Evolutionary conservation across 2,329 filamentous ascomycete species (phyloP), one percentile per base, ranked within the genome.

Genomic region (Phaeoacremonium minimum): DNA sequence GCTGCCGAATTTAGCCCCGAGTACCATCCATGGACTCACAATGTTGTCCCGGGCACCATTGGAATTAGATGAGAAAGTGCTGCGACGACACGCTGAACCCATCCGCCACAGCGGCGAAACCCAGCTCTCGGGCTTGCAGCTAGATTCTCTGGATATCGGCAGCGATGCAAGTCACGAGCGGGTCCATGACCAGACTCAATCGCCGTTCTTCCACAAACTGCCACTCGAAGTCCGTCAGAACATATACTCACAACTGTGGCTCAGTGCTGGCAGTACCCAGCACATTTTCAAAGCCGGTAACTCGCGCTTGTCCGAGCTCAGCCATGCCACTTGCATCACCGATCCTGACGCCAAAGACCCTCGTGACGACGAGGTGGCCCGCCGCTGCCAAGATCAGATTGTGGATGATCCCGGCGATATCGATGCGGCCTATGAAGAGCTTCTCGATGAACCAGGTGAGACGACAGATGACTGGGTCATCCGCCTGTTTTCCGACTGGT

Each of bases 161-260:
- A n/a, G n/a, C n/a, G n/a, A n/a, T n/a, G n/a, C n/a, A n/a, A n/a
- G n/a, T n/a, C n/a, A n/a, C n/a, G n/a, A n/a, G n/a, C n/a, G n/a
- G n/a, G n/a, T n/a, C n/a, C 22, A 26, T 26, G 22, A 26, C 48
- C 73, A 76, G 58, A 61, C 62, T 20, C 64, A 30, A 2, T 55
- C 53, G 13, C 41, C 34, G 11, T 51, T 59, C 31, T 58, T 58
- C 38, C 28, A 42, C 4, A 26, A 35, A 7, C 49, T 59, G 12
- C 53, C 55, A 9, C 35, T 36, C 29, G 55, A 59, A 40, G 47
- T 59, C 32, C 54, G 56, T 14, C 40, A 49, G 16, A 45, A 56
- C 40, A 52, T 58, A 20, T 59, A 57, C 37, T 15, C 43, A 17
- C 49, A 57, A 29, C 37, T 49, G 20, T 57, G 51, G 48, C 41